These are phyloP conservation scores for Stephania cephalantha DNA, from an alignment of 164 flowering plant species.

Conservation along the genomic window DNA sequence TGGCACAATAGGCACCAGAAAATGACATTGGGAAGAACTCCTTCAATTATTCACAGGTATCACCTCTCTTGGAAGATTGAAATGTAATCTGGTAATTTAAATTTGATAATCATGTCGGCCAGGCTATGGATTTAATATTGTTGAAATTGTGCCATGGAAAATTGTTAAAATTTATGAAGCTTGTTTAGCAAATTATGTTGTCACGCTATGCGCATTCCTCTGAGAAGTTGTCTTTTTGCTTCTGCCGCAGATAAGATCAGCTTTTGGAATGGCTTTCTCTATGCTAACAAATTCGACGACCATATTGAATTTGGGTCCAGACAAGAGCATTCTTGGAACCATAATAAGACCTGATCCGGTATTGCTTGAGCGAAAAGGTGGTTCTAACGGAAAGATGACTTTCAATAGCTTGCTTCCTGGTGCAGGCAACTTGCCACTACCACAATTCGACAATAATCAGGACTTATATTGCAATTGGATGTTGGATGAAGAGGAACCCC, in stretches of 20 bases:
- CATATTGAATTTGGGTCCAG: conserved; percentile 56
- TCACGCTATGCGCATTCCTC: not conserved
- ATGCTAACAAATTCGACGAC: conserved; percentile 59
- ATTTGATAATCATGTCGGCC: too few species aligned
- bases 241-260: conserved; percentile 66
- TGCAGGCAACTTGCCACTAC: conserved; percentile 53
- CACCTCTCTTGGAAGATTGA: conserved; percentile 7
- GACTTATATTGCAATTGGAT: conserved; percentile 76
- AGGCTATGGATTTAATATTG: not conserved
- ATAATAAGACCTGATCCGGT: conserved; percentile 86
- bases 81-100: too few species aligned
- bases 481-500: conserved; percentile 54
- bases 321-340: conserved; percentile 81
- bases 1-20: conserved; percentile 55
- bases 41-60: conserved; percentile 84
- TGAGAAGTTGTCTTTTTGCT: conserved; percentile 1
- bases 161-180: not conserved
- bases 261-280: conserved; percentile 77
- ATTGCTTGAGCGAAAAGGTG: conserved; percentile 77
- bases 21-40: conserved; percentile 96
- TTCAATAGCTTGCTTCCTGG: conserved; percentile 69
- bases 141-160: not conserved
- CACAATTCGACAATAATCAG: conserved; percentile 24
- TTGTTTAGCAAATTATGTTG: not conserved
- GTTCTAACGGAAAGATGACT: conserved; percentile 56